A percentile compares a stretch with the other conserved stretches of the same genome.
Evolutionary conservation across 106 monocot genomes (phyloP).

Genomic region (Alisma plantagoaquatica): DNA sequence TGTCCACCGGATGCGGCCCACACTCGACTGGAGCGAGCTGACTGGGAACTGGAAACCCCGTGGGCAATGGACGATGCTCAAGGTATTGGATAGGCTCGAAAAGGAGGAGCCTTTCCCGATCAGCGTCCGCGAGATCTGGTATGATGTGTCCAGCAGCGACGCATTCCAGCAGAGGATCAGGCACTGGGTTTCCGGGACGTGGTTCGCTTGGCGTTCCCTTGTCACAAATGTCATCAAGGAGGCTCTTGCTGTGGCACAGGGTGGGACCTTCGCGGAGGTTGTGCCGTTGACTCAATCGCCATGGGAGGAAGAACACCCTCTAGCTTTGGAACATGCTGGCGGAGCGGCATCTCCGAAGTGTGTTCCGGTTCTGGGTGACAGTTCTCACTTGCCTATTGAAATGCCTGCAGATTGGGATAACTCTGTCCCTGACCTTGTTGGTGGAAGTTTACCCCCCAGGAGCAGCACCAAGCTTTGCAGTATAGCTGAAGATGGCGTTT

Average conservation of each 20-base stretch:
- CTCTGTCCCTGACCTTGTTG: too few relatives aligned
- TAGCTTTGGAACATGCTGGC: too few relatives aligned
- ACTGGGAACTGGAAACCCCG: constrained; percentile 45
- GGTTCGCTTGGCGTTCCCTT: constrained; percentile 22
- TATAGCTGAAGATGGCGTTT: too few relatives aligned
- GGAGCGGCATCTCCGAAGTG: too few relatives aligned
- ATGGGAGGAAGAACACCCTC: too few relatives aligned
- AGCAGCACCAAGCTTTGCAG: too few relatives aligned
- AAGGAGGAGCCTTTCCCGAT: constrained; percentile 36
- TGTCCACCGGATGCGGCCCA: constrained; percentile 27
- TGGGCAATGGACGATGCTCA: constrained; percentile 38
- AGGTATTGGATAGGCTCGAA: constrained; percentile 26
- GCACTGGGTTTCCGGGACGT: constrained; percentile 30
- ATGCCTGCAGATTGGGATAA: too few relatives aligned
- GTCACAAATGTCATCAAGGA: constrained; percentile 34
- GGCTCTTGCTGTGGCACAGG: constrained; percentile 19
- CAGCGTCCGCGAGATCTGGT: constrained; percentile 59
- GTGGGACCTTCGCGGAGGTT: not conserved
- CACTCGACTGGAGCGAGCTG: constrained; percentile 53
- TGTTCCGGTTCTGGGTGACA: too few relatives aligned
- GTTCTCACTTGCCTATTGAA: too few relatives aligned
- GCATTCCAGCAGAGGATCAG: constrained; percentile 27
- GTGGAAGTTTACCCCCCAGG: too few relatives aligned
- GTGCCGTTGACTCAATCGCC: not conserved
- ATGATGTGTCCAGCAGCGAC: constrained; percentile 23